Evolutionary conservation across 495 filamentous ascomycete species (phyloP), one percentile per base, ranked within the genome.

Genomic region (Massariosphaeria phaeospora): DNA sequence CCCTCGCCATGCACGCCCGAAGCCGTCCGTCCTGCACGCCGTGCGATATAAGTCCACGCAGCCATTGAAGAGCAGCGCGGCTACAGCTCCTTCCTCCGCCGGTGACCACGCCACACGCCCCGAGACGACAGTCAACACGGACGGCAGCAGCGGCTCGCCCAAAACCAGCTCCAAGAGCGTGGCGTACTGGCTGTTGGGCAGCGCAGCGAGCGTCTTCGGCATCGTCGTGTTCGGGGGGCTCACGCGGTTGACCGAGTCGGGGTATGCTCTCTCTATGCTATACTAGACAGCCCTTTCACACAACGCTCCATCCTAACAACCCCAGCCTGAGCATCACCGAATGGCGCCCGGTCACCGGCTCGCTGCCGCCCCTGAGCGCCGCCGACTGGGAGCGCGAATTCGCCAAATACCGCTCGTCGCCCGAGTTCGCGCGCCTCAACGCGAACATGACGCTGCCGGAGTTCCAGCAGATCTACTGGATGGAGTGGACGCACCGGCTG

Each of bases 401-500:
- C 72, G 75, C 83, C 12, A 93, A 91, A 68, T 98, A 98, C 75
- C 81, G 82, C 35, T 79, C 83, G 18, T 94, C 89, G 2, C 93
- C 93, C 48, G 93, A 98, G 72, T 97, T 88, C 75, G 80, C 85
- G 62, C 79, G 87, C 25, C 75, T 98, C 40, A 97, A 98, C 72
- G 80, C 89, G 17, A 79, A 89, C 66, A 98, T 98, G 93, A 84
- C 74, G 26, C 73, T 97, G 27, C 78, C 80, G 27, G 94, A 96
- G 66, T 98, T 96, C 73, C 96, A 97, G 70, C 86, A 89, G 69
- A 98, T 98, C 56, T 97, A 97, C 77, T 97, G 84, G 70, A 97
- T 98, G 94, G 93, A 98, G 77, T 98, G 94, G 94, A 82, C 84
- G 3, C 93, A 98, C 71, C 82, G 93, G 15, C 79, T 96, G 36